Conservation (phyloP, 2,329 filamentous ascomycete genomes). For the Beauveria australis region DNA sequence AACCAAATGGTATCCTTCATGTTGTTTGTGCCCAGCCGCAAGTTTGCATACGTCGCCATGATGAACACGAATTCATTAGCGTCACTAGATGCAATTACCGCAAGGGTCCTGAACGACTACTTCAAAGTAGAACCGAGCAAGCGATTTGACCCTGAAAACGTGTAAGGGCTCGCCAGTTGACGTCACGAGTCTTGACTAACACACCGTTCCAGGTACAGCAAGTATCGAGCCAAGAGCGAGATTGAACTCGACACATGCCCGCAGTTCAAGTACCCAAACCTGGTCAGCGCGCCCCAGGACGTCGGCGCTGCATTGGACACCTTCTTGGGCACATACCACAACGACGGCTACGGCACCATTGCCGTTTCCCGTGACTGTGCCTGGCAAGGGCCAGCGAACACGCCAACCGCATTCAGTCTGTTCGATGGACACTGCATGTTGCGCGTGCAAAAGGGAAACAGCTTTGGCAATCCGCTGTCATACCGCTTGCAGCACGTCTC, state of each 20-base stretch:
- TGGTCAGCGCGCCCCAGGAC: conserved; percentile 18
- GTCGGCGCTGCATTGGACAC: conserved; percentile 31
- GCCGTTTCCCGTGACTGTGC: conserved; percentile 14
- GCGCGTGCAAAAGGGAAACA: conserved; percentile 13
- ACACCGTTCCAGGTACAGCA: background rate
- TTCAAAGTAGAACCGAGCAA: conserved; percentile 13
- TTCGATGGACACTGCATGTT: conserved; percentile 13
- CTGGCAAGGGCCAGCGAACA: conserved; percentile 10
- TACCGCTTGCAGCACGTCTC: conserved; percentile 16
- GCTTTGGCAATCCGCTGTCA: conserved; percentile 15
- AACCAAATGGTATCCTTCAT: conserved; percentile 19
- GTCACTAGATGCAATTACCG: conserved; percentile 15
- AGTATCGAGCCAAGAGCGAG: background rate
- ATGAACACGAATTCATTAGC: conserved; percentile 16
- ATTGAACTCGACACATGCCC: conserved; percentile 15
- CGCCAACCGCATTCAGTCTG: conserved; percentile 12
- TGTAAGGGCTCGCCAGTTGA: conserved; percentile 4
- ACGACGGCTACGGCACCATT: conserved; percentile 19
- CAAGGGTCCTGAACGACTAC: conserved; percentile 18
- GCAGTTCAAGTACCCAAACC: conserved; percentile 13
- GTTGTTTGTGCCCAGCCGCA: conserved; percentile 19
- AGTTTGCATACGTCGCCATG: conserved; percentile 20
- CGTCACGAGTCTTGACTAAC: background rate
- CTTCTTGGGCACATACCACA: conserved; percentile 32
- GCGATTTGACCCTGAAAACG: conserved; percentile 12